phyloP scores from a whole-genome alignment of 108 stramenopile genomes.

The Cylindrotheca closterium region DNA sequence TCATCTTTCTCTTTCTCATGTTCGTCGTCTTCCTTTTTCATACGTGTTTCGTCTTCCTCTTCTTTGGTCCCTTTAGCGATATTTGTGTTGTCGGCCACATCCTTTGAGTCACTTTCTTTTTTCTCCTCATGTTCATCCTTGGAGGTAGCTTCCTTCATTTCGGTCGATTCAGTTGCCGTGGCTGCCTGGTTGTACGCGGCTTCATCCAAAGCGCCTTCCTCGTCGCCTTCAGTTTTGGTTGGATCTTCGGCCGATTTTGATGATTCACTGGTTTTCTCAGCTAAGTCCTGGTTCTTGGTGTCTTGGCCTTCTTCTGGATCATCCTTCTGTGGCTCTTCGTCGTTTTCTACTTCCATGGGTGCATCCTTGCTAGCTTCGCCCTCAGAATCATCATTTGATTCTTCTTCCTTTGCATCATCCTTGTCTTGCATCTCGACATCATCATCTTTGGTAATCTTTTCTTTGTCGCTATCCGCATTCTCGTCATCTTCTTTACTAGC shows the following conservation, averaged over 20 bases:
- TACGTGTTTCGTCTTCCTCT: not conserved
- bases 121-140: constrained; percentile 2
- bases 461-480: constrained; percentile 17
- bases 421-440: constrained; percentile 19
- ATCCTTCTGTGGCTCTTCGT: not conserved
- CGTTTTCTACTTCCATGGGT: not conserved
- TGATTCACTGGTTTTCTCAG: not conserved
- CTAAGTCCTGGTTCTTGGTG: not conserved
- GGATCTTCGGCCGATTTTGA: not conserved
- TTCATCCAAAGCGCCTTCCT: not conserved
- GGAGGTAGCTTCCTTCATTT: constrained; percentile 1
- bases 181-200: not conserved
- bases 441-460: constrained; percentile 13
- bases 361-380: not conserved
- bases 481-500: constrained; percentile 23
- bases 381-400: constrained; percentile 24
- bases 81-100: constrained; percentile 4
- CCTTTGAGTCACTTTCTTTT: not conserved
- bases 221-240: not conserved
- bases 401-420: constrained; percentile 21
- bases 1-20: constrained; percentile 16
- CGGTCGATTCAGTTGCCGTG: not conserved
- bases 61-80: not conserved
- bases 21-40: constrained; percentile 3
- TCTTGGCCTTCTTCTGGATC: not conserved